phyloP scores from a whole-genome alignment of 345 rosid genomes.

The Garcia nutans region DNA sequence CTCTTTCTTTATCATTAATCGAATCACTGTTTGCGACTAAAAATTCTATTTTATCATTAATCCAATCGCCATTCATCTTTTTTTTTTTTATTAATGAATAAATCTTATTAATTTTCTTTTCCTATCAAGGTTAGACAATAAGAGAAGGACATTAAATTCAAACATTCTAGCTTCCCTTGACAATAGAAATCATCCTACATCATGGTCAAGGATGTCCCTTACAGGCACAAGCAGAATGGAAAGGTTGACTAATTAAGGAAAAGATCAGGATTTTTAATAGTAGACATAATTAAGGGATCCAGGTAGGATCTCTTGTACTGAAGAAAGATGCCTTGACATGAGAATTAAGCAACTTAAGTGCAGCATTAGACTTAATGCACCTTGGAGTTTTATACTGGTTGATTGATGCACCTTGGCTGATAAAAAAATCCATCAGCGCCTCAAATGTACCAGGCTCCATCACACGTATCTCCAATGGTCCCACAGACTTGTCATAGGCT shows the following conservation, averaged over 20 bases:
- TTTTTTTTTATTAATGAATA: too few species aligned
- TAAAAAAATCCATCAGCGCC: constrained; percentile 54
- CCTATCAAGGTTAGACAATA: background rate
- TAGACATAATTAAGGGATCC: constrained; percentile 37
- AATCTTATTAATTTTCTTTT: too few species aligned
- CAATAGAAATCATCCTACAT: background rate
- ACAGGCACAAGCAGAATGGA: background rate
- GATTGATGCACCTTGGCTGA: constrained; percentile 61
- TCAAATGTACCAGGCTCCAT: constrained; percentile 55
- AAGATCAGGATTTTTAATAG: background rate
- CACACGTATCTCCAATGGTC: constrained; percentile 62
- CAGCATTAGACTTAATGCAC: constrained; percentile 51
- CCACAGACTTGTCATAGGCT: constrained; percentile 44
- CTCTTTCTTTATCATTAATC: too few species aligned
- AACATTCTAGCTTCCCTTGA: background rate
- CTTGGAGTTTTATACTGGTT: constrained; percentile 69
- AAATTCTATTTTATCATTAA: too few species aligned
- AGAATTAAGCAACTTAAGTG: constrained; percentile 51
- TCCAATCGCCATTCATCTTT: too few species aligned
- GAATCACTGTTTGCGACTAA: too few species aligned
- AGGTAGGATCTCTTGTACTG: constrained; percentile 62
- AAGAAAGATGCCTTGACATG: constrained; percentile 52
- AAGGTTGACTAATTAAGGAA: background rate
- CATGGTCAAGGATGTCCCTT: background rate
- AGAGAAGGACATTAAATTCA: background rate